phyloP scores from a whole-genome alignment of 2,329 filamentous ascomycete genomes.

The Fusarium pininemorale region DNA sequence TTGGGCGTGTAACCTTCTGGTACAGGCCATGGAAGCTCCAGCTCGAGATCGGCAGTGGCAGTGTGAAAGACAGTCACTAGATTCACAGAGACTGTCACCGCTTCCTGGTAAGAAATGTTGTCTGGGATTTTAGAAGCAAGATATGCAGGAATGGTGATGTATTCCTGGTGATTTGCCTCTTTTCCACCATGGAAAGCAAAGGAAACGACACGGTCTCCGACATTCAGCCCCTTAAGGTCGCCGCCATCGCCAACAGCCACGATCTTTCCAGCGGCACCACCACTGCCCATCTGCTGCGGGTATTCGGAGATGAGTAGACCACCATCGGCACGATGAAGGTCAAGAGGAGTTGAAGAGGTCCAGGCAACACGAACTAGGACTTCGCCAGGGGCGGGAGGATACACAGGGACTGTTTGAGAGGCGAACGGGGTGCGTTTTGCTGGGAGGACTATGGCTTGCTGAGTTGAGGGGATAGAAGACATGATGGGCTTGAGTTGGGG shows the following conservation, averaged over 20 bases:
- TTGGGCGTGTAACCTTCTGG: conserved; percentile 52
- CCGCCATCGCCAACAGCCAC: conserved; percentile 56
- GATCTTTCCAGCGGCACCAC: conserved; percentile 62
- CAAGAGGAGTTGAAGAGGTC: conserved; percentile 68
- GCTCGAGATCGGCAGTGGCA: conserved; percentile 56
- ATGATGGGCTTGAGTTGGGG: neutral
- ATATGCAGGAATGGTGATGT: conserved; percentile 60
- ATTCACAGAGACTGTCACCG: conserved; percentile 65
- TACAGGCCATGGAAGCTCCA: conserved; percentile 67
- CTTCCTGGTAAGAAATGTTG: conserved; percentile 54
- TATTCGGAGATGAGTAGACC: conserved; percentile 60
- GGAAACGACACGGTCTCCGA: conserved; percentile 66
- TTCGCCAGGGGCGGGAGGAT: conserved; percentile 54
- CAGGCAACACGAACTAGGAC: conserved; percentile 64
- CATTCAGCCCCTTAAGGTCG: conserved; percentile 52
- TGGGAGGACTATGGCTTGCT: conserved; percentile 69
- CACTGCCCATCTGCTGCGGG: conserved; percentile 61
- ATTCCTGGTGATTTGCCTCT: conserved; percentile 65
- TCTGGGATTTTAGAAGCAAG: conserved; percentile 57
- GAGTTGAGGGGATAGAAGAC: conserved; percentile 65
- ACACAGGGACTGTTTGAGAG: conserved; percentile 60
- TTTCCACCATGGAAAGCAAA: conserved; percentile 58
- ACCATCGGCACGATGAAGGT: conserved; percentile 70
- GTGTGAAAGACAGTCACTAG: conserved; percentile 68
- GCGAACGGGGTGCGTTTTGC: conserved; percentile 60